Conservation (phyloP, 2,329 filamentous ascomycete species). For the Cercospora sesami region DNA sequence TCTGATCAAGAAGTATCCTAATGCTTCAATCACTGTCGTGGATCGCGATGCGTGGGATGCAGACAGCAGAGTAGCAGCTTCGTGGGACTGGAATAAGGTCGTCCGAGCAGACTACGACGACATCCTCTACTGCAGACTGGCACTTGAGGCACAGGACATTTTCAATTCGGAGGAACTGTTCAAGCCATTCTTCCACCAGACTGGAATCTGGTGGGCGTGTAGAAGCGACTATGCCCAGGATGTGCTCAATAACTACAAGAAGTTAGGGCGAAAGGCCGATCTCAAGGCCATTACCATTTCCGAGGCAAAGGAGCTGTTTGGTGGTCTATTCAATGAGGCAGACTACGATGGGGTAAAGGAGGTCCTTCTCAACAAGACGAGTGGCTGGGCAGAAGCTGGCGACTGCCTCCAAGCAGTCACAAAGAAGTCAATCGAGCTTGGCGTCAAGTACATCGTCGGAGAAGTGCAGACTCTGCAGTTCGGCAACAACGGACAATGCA, state of each 20-base stretch:
- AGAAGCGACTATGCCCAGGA: constrained; percentile 50
- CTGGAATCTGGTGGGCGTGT: constrained; percentile 53
- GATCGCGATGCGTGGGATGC: constrained; percentile 41
- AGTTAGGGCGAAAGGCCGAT: constrained; percentile 50
- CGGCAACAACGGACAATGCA: constrained; percentile 41
- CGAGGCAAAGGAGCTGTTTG: constrained; percentile 57
- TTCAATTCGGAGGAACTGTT: constrained; percentile 61
- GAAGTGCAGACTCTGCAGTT: constrained; percentile 54
- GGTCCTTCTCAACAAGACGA: constrained; percentile 61
- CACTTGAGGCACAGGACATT: constrained; percentile 63
- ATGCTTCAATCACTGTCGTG: constrained; percentile 44
- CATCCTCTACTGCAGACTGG: constrained; percentile 63
- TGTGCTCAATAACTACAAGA: constrained; percentile 54
- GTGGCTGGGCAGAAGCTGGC: constrained; percentile 65
- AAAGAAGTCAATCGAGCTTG: constrained; percentile 53
- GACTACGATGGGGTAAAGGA: constrained; percentile 61
- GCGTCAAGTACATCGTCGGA: constrained; percentile 60
- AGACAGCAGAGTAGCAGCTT: constrained; percentile 55
- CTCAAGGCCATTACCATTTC: constrained; percentile 51
- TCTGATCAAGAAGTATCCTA: constrained; percentile 42
- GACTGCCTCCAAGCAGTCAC: constrained; percentile 59
- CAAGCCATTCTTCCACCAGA: constrained; percentile 54
- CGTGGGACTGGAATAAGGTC: constrained; percentile 73
- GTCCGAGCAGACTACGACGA: constrained; percentile 69
- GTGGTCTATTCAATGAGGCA: constrained; percentile 60